Evolutionary conservation across 2,329 filamentous ascomycete genomes (phyloP), one percentile per base, ranked within the genome.

Genomic region (Byssoonygena ceratinophila): DNA sequence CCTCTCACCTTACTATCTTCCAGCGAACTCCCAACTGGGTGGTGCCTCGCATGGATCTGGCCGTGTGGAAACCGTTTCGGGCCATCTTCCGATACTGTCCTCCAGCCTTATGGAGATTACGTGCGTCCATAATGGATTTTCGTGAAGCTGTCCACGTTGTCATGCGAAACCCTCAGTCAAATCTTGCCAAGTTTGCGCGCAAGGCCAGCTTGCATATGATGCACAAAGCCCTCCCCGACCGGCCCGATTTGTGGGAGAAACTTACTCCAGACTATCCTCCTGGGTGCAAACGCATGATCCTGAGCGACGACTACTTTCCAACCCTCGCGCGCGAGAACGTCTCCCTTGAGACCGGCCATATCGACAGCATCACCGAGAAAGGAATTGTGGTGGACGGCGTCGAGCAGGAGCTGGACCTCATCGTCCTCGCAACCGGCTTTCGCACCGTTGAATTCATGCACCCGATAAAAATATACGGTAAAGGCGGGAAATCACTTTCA

Each of bases 11-110:
- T 14, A 75, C 73, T 0, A 65, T 82, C 12, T 81, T 77, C 61
- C 78, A 82, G 59, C 68, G 79, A 14, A 77, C 76, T 0, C 76
- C 79, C 0, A 81, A 81, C 58, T 82, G 78, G 77, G 63, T 81
- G 4, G 70, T 78, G 1, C 77, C 78, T 2, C 74, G 79, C 14
- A 55, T 66, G 2, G 78, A 82, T 53, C 65, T 62, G 1, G 64
- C 70, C 0, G 70, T 81, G 2, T 68, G 74, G 1, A 51, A 67
- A 0, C 54, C 73, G 39, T 66, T 69, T 57, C 66, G 71, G 23
- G 63, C 64, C 12, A 46, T 78, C 2, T 71, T 75, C 53, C 70
- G 67, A 51, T 79, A 77, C 57, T 37, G 79, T 0, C 78, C 78
- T 1, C 72, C 73, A 0, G 56, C 76, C 1, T 71, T 73, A 40